Evolutionary conservation across 257 asterid genomes (phyloP), one percentile per base, ranked within the genome.

Genomic region (Primulina huaijiensis): DNA sequence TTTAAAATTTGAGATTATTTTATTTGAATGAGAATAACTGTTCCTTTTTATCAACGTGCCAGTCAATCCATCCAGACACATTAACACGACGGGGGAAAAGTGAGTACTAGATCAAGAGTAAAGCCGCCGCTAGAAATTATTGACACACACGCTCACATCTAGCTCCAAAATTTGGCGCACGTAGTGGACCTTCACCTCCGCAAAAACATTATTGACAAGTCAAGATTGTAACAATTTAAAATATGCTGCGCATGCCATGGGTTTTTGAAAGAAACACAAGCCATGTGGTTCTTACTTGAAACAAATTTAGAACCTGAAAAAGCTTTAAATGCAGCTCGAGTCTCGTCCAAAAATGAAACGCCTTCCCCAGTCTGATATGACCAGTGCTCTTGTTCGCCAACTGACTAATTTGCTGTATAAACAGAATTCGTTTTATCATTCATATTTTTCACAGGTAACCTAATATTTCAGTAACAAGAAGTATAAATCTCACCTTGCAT

Each of bases 341-440:
- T 93, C 99, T 81, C 99, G 86, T 69, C 99, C 99, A 34, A 93
- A 93, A 38, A 93, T 71, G 86, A 87, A 90, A 30, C 97, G 95
- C 75, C 91, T 87, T 27, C 67, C 72, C 99, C 97, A 93, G 76
- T 93, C 96, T 21, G 95, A 78, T 70, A 93, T 81, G 78, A 93
- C 99, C 85, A 89, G 73, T 35, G 94, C 89, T 81, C 97, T 83
- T 16, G 99, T 90, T 46, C 99, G 96, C 99, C 99, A 89, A 74
- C 97, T 93, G 43, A 93, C 97, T 58, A 81, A 96, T 84, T 93
- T 93, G 87, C 97, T 93, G 94, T 35, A 67, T 31, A 73, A 50
- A 58, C 10, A 68, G 4, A 12, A 1, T 4, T 12, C 7, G 7
- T 46, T 19, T n/a, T n/a, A 5, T 46, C 0, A 61, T 71, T 73